Evolutionary conservation across 768 basidiomycete genomes (phyloP).

Genomic region (Russula olivacea): DNA sequence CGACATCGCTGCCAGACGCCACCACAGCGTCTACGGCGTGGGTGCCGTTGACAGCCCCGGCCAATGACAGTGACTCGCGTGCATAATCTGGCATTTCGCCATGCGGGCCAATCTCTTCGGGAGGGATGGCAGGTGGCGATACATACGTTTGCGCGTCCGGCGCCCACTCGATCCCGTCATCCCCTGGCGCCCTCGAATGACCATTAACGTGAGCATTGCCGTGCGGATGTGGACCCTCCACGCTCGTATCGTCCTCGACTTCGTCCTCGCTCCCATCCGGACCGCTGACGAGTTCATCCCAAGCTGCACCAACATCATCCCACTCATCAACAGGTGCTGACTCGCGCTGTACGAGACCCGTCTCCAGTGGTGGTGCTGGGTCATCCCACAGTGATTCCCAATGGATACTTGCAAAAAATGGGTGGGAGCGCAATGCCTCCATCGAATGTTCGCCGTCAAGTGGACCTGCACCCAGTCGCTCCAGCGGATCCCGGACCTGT

Average conservation of each 20-base stretch:
- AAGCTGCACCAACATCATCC: conserved; percentile 49
- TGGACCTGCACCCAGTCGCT: conserved; percentile 54
- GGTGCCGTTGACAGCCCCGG: not conserved
- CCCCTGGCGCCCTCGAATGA: conserved; percentile 8
- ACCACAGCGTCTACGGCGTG: conserved; percentile 4
- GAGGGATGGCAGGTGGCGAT: conserved; percentile 16
- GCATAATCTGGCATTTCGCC: conserved; percentile 38
- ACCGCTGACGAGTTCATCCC: conserved; percentile 41
- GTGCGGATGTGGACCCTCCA: conserved; percentile 3
- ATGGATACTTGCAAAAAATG: conserved; percentile 52
- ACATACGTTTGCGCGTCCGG: conserved; percentile 37
- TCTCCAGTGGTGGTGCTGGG: conserved; percentile 51
- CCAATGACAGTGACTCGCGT: conserved; percentile 21
- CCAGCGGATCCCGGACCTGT: conserved; percentile 40
- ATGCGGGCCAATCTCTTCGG: conserved; percentile 40
- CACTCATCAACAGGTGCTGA: conserved; percentile 33
- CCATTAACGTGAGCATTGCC: not conserved
- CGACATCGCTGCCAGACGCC: conserved; percentile 21
- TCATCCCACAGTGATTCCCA: conserved; percentile 65
- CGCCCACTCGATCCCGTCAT: conserved; percentile 52
- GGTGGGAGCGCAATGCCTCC: conserved; percentile 50
- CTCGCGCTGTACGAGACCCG: conserved; percentile 52
- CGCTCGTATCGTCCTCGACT: conserved; percentile 22
- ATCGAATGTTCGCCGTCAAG: conserved; percentile 36
- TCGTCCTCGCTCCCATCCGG: conserved; percentile 18